These are phyloP conservation scores for Vaccinium myrtillus DNA, from an alignment of 148 eudicot species.

Conservation along the genomic window DNA sequence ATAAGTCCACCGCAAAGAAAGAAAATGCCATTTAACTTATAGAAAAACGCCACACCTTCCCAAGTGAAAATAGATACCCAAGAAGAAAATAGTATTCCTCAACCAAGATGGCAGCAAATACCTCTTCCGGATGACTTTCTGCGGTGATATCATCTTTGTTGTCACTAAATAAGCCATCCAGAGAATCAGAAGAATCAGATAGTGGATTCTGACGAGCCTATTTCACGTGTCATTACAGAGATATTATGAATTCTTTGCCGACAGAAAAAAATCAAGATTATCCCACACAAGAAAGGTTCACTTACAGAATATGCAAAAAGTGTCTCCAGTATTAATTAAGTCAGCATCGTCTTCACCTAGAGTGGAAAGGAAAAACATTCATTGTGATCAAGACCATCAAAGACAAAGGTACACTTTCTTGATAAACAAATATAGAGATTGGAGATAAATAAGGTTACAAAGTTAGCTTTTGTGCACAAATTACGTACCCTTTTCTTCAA, in stretches of 20 bases:
- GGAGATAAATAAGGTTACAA: not conserved
- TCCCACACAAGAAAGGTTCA: conserved; percentile 12
- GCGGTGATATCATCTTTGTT: conserved; percentile 22
- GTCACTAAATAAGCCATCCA: conserved; percentile 30
- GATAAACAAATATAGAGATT: not conserved
- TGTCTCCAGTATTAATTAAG: conserved; percentile 72
- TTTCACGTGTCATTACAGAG: not conserved
- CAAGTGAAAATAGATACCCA: not conserved
- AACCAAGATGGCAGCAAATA: conserved; percentile 22
- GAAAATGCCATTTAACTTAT: not conserved
- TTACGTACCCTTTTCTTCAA: conserved; percentile 52
- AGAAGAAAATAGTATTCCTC: conserved; percentile 2
- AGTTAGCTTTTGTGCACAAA: conserved; percentile 1
- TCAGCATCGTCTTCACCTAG: conserved; percentile 75
- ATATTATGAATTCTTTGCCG: not conserved
- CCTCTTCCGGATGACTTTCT: conserved; percentile 36
- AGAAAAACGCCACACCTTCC: not conserved
- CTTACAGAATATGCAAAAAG: conserved; percentile 78
- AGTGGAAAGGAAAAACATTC: conserved; percentile 14
- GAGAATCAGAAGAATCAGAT: conserved; percentile 44
- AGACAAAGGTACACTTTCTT: conserved; percentile 10
- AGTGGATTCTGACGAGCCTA: conserved; percentile 32
- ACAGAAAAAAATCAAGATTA: not conserved
- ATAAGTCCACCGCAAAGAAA: not conserved
- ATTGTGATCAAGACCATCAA: conserved; percentile 1